phyloP scores from a whole-genome alignment of 1,139 yeast genomes.

The Diutina neorugosa region DNA sequence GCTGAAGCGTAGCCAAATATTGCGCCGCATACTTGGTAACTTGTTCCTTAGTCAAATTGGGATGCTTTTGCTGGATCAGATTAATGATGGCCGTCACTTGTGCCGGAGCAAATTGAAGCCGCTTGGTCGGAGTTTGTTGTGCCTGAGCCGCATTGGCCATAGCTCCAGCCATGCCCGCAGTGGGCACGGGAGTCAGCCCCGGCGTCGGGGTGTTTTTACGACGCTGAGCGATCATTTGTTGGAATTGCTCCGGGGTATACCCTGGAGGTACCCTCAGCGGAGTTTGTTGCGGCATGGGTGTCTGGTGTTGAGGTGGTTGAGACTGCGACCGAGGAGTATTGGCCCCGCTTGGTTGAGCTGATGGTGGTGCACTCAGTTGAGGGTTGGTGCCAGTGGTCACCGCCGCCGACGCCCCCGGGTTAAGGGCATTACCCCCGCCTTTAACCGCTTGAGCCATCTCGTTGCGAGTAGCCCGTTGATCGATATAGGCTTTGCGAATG shows the following conservation, averaged over 20 bases:
- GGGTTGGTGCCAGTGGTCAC: neutral
- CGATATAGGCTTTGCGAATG: conserved; percentile 57
- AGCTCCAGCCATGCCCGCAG: conserved; percentile 5
- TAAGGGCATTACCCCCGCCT: conserved; percentile 8
- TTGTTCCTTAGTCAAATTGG: conserved; percentile 55
- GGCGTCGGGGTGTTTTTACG: conserved; percentile 2
- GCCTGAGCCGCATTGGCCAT: neutral
- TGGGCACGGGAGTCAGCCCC: neutral
- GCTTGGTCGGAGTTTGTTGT: conserved; percentile 6
- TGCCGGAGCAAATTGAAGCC: conserved; percentile 41
- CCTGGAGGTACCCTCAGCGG: conserved; percentile 3
- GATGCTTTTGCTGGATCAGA: conserved; percentile 59
- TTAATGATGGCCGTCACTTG: conserved; percentile 62
- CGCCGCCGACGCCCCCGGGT: neutral
- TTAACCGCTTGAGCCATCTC: conserved; percentile 32
- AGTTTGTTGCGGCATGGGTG: neutral
- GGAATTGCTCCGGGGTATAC: conserved; percentile 1
- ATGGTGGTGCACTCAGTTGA: neutral
- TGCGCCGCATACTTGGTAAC: conserved; percentile 65
- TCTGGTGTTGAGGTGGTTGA: conserved; percentile 6
- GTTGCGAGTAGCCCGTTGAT: conserved; percentile 34
- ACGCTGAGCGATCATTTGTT: neutral
- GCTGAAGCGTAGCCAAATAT: conserved; percentile 48
- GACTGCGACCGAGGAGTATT: conserved; percentile 3
- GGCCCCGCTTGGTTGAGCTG: conserved; percentile 3